These are phyloP conservation scores for Xanthoparmelia taractica DNA, from an alignment of 495 filamentous ascomycete species.

Conservation along the genomic window DNA sequence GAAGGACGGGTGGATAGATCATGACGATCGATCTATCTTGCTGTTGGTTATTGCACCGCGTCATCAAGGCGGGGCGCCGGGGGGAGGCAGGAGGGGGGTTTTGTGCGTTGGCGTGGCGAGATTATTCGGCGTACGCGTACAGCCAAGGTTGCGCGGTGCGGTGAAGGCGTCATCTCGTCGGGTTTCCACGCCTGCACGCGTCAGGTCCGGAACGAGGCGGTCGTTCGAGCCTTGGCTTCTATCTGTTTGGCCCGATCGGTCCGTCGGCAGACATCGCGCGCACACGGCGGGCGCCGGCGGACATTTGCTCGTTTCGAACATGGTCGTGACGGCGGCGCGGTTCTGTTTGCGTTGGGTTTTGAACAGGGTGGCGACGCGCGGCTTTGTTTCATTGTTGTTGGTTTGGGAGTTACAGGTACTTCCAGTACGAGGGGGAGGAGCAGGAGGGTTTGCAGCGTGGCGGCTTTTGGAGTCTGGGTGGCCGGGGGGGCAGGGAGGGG, in stretches of 20 bases:
- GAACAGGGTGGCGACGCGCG: conserved; percentile 4
- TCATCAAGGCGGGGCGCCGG: background rate
- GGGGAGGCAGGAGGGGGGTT: no score
- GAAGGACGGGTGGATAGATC: background rate
- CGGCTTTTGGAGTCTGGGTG: background rate
- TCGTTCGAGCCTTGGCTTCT: no score
- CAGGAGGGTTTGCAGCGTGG: conserved; percentile 3
- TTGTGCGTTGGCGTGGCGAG: no score
- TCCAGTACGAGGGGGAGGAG: background rate
- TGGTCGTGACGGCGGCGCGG: background rate
- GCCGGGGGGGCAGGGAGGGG: conserved; percentile 3
- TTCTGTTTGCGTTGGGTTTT: conserved; percentile 1
- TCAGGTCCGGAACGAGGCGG: no score
- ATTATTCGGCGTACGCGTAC: background rate
- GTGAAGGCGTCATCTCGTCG: no score
- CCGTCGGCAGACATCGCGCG: no score
- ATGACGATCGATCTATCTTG: no score
- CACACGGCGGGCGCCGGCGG: background rate
- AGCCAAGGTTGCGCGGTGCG: background rate
- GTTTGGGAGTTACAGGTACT: background rate
- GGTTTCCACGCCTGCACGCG: no score
- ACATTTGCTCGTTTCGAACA: conserved; percentile 1
- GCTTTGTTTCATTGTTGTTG: background rate
- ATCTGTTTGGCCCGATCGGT: no score
- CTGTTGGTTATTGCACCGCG: background rate